phyloP scores from a whole-genome alignment of 345 rosid genomes.

The Reutealis trisperma region DNA sequence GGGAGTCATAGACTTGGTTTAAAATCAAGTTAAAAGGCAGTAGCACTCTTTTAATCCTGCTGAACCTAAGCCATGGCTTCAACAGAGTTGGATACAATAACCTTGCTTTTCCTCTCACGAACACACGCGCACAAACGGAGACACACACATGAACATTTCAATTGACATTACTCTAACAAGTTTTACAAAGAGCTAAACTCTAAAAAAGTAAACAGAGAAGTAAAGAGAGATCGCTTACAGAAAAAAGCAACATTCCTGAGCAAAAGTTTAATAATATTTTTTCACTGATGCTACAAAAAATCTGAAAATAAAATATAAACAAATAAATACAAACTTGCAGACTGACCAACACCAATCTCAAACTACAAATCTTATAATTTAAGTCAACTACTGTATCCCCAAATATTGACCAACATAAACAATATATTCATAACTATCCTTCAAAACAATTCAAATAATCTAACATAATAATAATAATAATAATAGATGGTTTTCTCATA shows the following conservation, averaged over 20 bases:
- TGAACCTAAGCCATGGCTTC: not conserved
- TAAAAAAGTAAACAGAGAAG: too few relatives aligned
- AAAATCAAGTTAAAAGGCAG: conserved; percentile 1
- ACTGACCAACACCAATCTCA: not conserved
- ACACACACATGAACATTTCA: too few relatives aligned
- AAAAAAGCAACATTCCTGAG: too few relatives aligned
- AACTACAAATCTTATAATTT: not conserved
- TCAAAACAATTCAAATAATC: too few relatives aligned
- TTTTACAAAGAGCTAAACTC: too few relatives aligned
- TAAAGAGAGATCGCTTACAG: too few relatives aligned
- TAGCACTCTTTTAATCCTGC: not conserved
- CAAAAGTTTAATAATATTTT: too few relatives aligned
- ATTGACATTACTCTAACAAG: too few relatives aligned
- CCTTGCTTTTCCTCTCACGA: too few relatives aligned
- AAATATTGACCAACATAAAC: not conserved
- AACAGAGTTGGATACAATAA: not conserved
- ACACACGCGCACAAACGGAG: too few relatives aligned
- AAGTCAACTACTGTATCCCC: not conserved
- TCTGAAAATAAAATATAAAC: too few relatives aligned
- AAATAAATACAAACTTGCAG: not conserved
- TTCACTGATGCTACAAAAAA: too few relatives aligned
- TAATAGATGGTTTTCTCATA: not conserved
- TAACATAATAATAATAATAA: not conserved
- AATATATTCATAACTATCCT: not conserved
- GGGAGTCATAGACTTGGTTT: not conserved